These are phyloP conservation scores for Ceratocystis papillata DNA, from an alignment of 2,329 filamentous ascomycete species.

Conservation along the genomic window DNA sequence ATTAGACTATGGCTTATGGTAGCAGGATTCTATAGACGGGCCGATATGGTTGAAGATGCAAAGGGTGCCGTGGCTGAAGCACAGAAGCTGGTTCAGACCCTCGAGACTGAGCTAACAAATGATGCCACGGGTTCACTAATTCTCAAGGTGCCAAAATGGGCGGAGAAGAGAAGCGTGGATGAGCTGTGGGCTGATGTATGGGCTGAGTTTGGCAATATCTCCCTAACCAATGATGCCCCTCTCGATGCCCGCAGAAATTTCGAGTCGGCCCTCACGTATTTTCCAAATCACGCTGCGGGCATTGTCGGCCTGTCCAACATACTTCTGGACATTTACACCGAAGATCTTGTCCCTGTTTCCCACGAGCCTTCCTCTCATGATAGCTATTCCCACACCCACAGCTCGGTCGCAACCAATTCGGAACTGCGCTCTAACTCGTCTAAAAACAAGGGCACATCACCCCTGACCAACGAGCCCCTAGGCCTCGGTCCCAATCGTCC, in stretches of 20 bases:
- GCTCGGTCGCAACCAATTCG: conserved; percentile 3
- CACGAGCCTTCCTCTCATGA: neutral
- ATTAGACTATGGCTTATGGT: conserved; percentile 84
- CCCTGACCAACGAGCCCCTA: conserved; percentile 17
- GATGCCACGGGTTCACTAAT: conserved; percentile 53
- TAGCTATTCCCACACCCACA: conserved; percentile 31
- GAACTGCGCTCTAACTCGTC: conserved; percentile 1
- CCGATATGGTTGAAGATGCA: conserved; percentile 68
- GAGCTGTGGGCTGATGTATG: conserved; percentile 76
- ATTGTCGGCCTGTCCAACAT: conserved; percentile 77
- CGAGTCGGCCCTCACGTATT: conserved; percentile 70
- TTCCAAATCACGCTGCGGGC: conserved; percentile 65
- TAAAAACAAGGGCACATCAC: neutral
- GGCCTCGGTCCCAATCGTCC: conserved; percentile 22
- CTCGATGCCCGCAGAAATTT: conserved; percentile 66
- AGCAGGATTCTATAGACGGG: conserved; percentile 74
- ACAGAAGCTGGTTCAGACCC: conserved; percentile 56
- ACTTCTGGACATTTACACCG: conserved; percentile 71
- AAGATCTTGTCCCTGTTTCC: conserved; percentile 47
- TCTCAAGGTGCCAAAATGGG: conserved; percentile 61
- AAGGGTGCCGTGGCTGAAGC: conserved; percentile 73
- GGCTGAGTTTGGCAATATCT: conserved; percentile 62
- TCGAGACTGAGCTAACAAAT: conserved; percentile 56
- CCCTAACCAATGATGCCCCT: conserved; percentile 48
- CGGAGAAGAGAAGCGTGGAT: conserved; percentile 67